Evolutionary conservation across 768 basidiomycete species (phyloP).

Genomic region (Suillus brevipes): DNA sequence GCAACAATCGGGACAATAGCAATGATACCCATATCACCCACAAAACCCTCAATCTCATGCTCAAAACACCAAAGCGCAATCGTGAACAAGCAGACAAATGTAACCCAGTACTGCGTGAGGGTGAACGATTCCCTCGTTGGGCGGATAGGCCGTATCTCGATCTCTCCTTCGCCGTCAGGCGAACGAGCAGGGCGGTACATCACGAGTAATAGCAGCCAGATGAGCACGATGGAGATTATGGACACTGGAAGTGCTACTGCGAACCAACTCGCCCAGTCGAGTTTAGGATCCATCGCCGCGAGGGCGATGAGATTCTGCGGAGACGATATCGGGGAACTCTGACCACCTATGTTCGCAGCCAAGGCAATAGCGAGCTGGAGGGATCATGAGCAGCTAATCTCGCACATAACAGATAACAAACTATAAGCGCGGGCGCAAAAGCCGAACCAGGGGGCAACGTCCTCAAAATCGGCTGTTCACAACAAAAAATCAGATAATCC

Average conservation of each 20-base stretch:
- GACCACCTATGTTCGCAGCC: conserved; percentile 98
- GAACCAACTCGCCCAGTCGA: conserved; percentile 95
- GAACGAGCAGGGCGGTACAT: conserved; percentile 76
- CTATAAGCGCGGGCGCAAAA: conserved; percentile 90
- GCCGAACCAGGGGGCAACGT: conserved; percentile 84
- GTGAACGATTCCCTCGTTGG: conserved; percentile 83
- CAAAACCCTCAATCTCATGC: conserved; percentile 65
- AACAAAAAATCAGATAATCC: conserved; percentile 12
- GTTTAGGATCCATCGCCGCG: conserved; percentile 75
- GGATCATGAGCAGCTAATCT: conserved; percentile 6
- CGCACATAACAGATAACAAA: conserved; percentile 40
- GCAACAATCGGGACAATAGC: conserved; percentile 90
- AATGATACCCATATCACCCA: conserved; percentile 98
- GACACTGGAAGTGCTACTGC: conserved; percentile 92
- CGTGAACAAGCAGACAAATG: conserved; percentile 77
- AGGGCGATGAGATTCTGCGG: conserved; percentile 97
- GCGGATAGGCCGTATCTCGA: conserved; percentile 83
- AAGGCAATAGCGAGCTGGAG: conserved; percentile 89
- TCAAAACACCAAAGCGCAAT: conserved; percentile 91
- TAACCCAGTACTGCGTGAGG: conserved; percentile 86
- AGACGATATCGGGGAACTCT: conserved; percentile 95
- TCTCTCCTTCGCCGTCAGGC: conserved; percentile 72
- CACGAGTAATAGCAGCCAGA: conserved; percentile 86
- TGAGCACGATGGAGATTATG: conserved; percentile 77
- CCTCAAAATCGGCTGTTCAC: conserved; percentile 81